phyloP scores from a whole-genome alignment of 179 eudicot genomes.

The Dionaea muscipula region DNA sequence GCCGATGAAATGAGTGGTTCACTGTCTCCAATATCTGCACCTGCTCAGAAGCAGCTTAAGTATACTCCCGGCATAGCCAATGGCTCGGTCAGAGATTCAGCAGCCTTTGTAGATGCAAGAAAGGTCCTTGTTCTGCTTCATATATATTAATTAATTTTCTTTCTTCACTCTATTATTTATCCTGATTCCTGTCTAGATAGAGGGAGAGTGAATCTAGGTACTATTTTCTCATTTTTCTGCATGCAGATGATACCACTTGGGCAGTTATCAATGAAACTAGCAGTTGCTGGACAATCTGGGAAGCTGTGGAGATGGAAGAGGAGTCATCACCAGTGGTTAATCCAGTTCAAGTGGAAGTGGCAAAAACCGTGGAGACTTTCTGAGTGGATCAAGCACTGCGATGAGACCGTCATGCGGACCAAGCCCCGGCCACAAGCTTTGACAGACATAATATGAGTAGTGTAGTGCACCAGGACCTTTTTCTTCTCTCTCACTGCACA shows the following conservation, averaged over 20 bases:
- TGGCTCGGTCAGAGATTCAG: slow-evolving; percentile 60
- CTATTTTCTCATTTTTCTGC: slow-evolving; percentile 4
- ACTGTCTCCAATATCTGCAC: slow-evolving; percentile 65
- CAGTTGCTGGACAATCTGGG: slow-evolving; percentile 74
- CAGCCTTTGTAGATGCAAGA: slow-evolving; percentile 64
- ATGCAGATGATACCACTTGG: slow-evolving; percentile 90
- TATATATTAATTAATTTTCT: too few species aligned
- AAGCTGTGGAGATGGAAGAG: slow-evolving; percentile 99
- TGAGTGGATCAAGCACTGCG: slow-evolving; percentile 91
- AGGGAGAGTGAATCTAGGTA: too few species aligned
- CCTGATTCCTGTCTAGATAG: too few species aligned
- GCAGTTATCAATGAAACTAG: slow-evolving; percentile 71
- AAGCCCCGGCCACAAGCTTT: slow-evolving; percentile 72
- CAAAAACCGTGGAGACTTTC: slow-evolving; percentile 99
- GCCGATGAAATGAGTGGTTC: slow-evolving; percentile 63
- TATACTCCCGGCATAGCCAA: slow-evolving; percentile 88
- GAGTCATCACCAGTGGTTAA: slow-evolving; percentile 95
- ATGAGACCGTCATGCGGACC: slow-evolving; percentile 75
- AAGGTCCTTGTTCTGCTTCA: slow-evolving; percentile 41
- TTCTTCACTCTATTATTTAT: too few species aligned
- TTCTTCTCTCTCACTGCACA: slow-evolving; percentile 12
- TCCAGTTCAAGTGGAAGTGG: slow-evolving; percentile 99
- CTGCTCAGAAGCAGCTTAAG: slow-evolving; percentile 90
- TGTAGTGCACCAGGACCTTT: background rate
- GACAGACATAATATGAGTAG: slow-evolving; percentile 29